Percentiles rank a stretch among this genome's conserved stretches.
These are phyloP conservation scores for Monosporascus sp. DNA, from an alignment of 2,329 filamentous ascomycete genomes.

Conservation along the genomic window DNA sequence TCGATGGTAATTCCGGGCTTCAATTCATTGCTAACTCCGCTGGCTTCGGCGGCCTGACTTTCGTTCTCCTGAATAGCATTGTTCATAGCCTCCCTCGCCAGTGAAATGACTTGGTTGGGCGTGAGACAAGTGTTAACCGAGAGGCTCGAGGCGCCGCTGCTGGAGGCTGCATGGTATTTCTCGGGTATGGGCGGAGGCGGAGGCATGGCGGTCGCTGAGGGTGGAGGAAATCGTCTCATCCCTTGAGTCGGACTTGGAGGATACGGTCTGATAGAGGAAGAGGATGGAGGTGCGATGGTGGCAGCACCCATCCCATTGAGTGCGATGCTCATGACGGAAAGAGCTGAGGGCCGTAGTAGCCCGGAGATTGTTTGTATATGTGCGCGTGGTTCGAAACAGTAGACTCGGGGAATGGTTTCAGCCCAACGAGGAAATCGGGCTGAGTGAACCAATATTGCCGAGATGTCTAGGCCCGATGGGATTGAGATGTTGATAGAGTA, in stretches of 20 bases:
- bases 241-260: slow-evolving; percentile 23
- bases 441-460: background rate
- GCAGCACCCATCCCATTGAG: slow-evolving; percentile 26
- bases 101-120: slow-evolving; percentile 58
- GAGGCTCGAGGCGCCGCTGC: slow-evolving; percentile 38
- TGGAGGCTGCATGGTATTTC: slow-evolving; percentile 30
- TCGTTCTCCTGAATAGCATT: slow-evolving; percentile 62
- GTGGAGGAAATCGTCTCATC: slow-evolving; percentile 22
- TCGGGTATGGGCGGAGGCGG: slow-evolving; percentile 45
- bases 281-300: slow-evolving; percentile 23
- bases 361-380: slow-evolving; percentile 3
- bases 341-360: background rate
- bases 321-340: slow-evolving; percentile 21
- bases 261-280: slow-evolving; percentile 20
- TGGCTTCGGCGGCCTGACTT: slow-evolving; percentile 57
- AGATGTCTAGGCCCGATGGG: background rate
- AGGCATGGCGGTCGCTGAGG: slow-evolving; percentile 30
- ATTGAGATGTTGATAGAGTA: background rate
- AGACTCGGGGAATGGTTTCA: slow-evolving; percentile 14
- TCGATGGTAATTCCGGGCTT: slow-evolving; percentile 74
- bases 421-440: background rate
- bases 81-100: slow-evolving; percentile 64
- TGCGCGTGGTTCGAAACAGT: slow-evolving; percentile 10
- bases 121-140: slow-evolving; percentile 50
- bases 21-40: slow-evolving; percentile 54